These are phyloP conservation scores for Begonia masoniana DNA, from an alignment of 306 rosid species.

Conservation along the genomic window DNA sequence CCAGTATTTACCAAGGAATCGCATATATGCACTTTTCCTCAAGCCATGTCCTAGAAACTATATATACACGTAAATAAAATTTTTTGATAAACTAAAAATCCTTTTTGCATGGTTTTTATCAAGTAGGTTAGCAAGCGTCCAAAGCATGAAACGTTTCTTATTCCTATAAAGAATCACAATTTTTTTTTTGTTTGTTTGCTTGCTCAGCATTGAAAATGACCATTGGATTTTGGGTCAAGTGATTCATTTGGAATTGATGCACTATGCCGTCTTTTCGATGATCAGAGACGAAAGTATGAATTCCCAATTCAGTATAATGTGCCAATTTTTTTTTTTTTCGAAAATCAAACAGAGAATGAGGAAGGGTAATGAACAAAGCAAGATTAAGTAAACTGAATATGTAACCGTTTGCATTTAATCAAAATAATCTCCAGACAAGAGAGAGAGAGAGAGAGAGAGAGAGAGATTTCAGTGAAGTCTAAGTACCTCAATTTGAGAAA, in stretches of 20 bases:
- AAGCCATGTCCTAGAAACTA: neutral
- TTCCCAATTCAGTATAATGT: no score
- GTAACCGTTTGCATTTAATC: no score
- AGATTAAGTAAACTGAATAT: no score
- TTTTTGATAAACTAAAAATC: neutral
- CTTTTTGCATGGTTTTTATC: neutral
- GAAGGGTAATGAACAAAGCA: no score
- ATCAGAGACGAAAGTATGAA: no score
- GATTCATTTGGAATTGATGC: no score
- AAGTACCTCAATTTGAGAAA: slow-evolving; percentile 37
- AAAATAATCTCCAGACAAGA: neutral
- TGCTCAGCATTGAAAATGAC: no score
- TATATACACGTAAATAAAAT: neutral
- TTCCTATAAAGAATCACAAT: no score
- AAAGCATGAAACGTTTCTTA: no score
- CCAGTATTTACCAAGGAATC: neutral
- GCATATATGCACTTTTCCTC: neutral
- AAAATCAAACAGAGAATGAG: neutral
- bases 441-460: neutral
- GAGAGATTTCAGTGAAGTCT: neutral
- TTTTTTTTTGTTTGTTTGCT: no score
- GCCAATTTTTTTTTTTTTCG: neutral
- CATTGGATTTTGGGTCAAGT: no score
- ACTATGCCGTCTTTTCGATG: no score
- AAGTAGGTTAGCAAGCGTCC: neutral